Conservation (phyloP, 176 grass and related monocot genomes). For the Zizania latifolia region DNA sequence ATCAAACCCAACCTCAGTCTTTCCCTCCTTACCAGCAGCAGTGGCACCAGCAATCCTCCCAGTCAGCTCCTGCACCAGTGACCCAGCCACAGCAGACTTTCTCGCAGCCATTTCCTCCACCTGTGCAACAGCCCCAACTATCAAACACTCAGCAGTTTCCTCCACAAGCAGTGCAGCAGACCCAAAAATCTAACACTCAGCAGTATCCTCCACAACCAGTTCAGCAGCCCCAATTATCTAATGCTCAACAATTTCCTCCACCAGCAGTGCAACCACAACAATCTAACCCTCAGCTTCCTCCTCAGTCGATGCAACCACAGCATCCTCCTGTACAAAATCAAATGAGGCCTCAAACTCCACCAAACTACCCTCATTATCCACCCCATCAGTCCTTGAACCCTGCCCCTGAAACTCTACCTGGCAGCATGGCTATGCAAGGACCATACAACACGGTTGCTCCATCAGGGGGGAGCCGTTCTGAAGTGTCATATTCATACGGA, state of each 20-base stretch:
- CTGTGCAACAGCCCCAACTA: constrained; percentile 31
- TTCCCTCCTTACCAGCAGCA: constrained; percentile 45
- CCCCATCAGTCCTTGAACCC: constrained; percentile 58
- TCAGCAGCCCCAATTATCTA: constrained; percentile 33
- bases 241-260: constrained; percentile 33
- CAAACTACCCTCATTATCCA: constrained; percentile 61
- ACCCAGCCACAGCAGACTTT: constrained; percentile 44
- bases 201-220: constrained; percentile 23
- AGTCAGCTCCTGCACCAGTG: constrained; percentile 25
- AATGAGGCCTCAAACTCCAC: constrained; percentile 59
- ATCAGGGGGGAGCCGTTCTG: constrained; percentile 45
- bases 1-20: constrained; percentile 36
- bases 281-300: constrained; percentile 39
- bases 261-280: constrained; percentile 28
- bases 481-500: constrained; percentile 53
- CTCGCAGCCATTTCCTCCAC: constrained; percentile 38
- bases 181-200: constrained; percentile 29
- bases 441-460: constrained; percentile 43
- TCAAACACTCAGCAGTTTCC: constrained; percentile 30
- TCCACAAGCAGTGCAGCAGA: constrained; percentile 9
- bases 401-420: constrained; percentile 48
- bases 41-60: constrained; percentile 49
- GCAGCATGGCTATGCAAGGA: constrained; percentile 55
- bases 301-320: constrained; percentile 42
- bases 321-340: constrained; percentile 42